phyloP scores from a whole-genome alignment of 306 rosid species.

The Vigna trinervia region DNA sequence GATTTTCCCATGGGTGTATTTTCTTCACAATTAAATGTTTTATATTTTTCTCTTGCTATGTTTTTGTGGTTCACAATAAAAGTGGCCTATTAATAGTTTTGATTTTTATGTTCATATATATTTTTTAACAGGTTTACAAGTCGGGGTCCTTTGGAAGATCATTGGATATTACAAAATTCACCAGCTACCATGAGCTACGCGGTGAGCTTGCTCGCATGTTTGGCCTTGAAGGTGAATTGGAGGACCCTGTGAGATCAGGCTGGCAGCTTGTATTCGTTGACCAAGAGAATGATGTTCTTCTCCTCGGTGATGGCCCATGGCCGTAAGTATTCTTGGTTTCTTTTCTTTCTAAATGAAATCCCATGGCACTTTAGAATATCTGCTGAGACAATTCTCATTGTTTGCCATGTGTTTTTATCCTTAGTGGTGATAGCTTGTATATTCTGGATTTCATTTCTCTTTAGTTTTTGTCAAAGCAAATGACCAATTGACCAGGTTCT shows the following conservation, averaged over 20 bases:
- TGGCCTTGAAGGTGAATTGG: conserved; percentile 84
- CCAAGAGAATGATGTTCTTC: conserved; percentile 94
- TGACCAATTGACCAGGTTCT: background rate
- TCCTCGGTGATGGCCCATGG: conserved; percentile 79
- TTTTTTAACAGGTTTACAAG: conserved; percentile 47
- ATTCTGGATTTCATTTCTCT: conserved; percentile 1
- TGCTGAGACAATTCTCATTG: background rate
- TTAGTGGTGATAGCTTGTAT: background rate
- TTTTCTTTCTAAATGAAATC: conserved; percentile 20
- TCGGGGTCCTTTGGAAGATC: conserved; percentile 55
- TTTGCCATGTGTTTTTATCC: conserved; percentile 6
- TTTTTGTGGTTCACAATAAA: background rate
- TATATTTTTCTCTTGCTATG: background rate
- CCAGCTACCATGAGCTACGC: conserved; percentile 86
- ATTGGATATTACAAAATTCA: conserved; percentile 68
- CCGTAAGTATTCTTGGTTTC: conserved; percentile 44
- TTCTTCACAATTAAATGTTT: conserved; percentile 3
- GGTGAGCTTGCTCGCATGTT: conserved; percentile 89
- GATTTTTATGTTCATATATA: conserved; percentile 1
- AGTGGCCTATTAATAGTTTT: conserved; percentile 5
- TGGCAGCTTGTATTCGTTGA: conserved; percentile 99
- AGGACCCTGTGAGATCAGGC: conserved; percentile 98
- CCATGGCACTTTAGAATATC: conserved; percentile 12
- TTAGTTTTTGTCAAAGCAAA: conserved; percentile 27
- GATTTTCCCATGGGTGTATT: conserved; percentile 6